A percentile compares a stretch with the other conserved stretches of the same genome.
Evolutionary conservation across 257 asterid species (phyloP).

Genomic region (Anisodus tanguticus): DNA sequence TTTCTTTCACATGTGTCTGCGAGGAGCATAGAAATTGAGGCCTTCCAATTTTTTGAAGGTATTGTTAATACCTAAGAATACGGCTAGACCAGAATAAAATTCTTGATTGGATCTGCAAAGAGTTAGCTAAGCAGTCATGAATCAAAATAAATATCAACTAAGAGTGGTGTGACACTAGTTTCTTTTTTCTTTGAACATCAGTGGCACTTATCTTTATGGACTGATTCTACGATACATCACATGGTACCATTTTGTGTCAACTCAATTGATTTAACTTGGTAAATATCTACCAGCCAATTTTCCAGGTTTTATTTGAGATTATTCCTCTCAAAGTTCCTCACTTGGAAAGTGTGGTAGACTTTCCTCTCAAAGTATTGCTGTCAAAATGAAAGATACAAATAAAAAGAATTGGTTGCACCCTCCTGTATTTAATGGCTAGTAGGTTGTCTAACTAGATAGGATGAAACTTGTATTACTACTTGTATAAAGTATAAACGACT

Average conservation of each 20-base stretch:
- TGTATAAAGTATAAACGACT: no score
- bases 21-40: conserved; percentile 4
- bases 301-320: background rate
- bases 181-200: background rate
- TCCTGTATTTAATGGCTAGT: background rate
- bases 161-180: conserved; percentile 20
- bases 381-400: background rate
- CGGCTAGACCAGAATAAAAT: conserved; percentile 14
- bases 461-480: no score
- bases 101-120: conserved; percentile 29
- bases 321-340: background rate
- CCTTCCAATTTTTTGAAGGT: background rate
- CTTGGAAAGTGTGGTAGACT: background rate
- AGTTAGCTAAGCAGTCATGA: conserved; percentile 24
- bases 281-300: conserved; percentile 11
- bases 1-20: background rate
- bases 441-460: no score
- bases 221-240: background rate
- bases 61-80: background rate
- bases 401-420: background rate
- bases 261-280: conserved; percentile 26
- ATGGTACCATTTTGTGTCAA: background rate
- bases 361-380: background rate
- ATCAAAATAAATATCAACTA: conserved; percentile 21
- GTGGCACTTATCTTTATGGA: conserved; percentile 30